These are phyloP conservation scores for Ogataea saltuana DNA, from an alignment of 805 yeast genomes.

Conservation along the genomic window DNA sequence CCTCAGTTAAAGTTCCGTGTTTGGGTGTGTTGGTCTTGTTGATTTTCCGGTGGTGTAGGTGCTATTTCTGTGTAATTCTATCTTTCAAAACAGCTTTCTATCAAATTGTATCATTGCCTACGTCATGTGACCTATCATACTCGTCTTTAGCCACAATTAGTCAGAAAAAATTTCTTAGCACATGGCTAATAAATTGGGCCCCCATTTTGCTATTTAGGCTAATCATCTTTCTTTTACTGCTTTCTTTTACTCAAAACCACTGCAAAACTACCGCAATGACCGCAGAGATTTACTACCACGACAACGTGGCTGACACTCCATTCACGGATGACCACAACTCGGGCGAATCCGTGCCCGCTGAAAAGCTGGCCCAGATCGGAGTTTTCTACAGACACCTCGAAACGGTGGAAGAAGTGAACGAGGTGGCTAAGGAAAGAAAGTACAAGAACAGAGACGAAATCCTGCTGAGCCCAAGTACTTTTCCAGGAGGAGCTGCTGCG, in stretches of 20 bases:
- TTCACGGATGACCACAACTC: slow-evolving; percentile 74
- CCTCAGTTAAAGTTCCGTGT: no score
- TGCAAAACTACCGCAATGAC: slow-evolving; percentile 12
- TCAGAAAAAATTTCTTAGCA: background rate
- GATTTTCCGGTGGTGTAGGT: no score
- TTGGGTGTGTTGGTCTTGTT: no score
- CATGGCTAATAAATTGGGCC: background rate
- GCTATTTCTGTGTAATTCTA: no score
- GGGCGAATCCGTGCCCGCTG: slow-evolving; percentile 55
- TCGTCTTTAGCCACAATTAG: background rate
- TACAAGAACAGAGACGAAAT: slow-evolving; percentile 83
- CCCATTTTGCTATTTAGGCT: background rate
- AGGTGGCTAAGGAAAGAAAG: slow-evolving; percentile 63
- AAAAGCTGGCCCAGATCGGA: slow-evolving; percentile 58
- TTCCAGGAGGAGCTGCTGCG: slow-evolving; percentile 60
- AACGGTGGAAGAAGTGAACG: slow-evolving; percentile 56
- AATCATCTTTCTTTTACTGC: background rate
- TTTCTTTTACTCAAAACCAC: background rate
- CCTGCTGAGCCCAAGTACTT: slow-evolving; percentile 55
- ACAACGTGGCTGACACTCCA: slow-evolving; percentile 53
- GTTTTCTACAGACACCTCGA: slow-evolving; percentile 61
- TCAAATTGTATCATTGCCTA: no score
- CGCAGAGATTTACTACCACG: slow-evolving; percentile 56
- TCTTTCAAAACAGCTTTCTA: no score
- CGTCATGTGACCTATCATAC: no score